phyloP scores from a whole-genome alignment of 371 early-diverging fungal genomes.

The Haplosporangium sp. region DNA sequence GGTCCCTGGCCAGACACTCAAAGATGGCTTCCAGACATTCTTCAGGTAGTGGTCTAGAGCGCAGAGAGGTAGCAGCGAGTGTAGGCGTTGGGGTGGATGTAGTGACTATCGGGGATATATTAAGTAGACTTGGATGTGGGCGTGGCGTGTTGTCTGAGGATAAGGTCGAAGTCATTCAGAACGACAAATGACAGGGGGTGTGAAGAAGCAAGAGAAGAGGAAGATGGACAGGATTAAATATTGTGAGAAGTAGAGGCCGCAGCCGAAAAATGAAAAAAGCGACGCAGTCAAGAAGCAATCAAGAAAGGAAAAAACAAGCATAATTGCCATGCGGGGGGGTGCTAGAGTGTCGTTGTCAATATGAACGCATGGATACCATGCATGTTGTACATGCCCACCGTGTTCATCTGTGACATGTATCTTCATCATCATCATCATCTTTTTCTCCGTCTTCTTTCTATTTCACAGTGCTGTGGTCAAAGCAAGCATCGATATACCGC shows the following conservation, averaged over 20 bases:
- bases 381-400: too few species aligned
- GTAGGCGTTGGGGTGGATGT: not conserved
- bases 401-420: too few species aligned
- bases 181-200: not conserved
- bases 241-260: not conserved
- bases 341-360: too few species aligned
- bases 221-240: not conserved
- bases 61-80: not conserved
- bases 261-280: not conserved
- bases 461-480: too few species aligned
- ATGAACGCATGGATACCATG: too few species aligned
- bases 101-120: not conserved
- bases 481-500: too few species aligned
- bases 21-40: constrained; percentile 43
- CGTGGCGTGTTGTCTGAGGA: not conserved
- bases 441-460: too few species aligned
- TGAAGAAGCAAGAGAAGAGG: not conserved
- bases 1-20: constrained; percentile 23
- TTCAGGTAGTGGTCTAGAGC: constrained; percentile 19
- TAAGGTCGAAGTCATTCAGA: not conserved
- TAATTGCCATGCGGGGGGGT: too few species aligned
- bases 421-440: too few species aligned
- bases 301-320: too few species aligned
- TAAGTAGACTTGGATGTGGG: not conserved
- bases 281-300: too few species aligned